Evolutionary conservation across 495 filamentous ascomycete species (phyloP).

Genomic region (Penicillium maclennaniae): DNA sequence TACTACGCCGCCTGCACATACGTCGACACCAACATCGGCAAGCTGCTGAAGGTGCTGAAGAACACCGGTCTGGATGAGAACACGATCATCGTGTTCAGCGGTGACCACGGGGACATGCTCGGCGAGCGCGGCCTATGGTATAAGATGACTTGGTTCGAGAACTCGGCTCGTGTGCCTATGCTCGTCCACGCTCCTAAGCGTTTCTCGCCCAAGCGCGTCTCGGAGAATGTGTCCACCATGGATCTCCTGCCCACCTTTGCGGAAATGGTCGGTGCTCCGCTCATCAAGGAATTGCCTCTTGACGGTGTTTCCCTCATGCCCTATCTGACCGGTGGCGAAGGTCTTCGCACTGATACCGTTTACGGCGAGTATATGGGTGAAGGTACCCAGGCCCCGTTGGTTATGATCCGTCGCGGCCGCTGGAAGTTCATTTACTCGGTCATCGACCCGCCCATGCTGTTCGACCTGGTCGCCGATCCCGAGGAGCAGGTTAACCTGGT

Average conservation of each 20-base stretch:
- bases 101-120: slow-evolving; percentile 91
- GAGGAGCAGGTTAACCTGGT: slow-evolving; percentile 70
- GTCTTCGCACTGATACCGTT: slow-evolving; percentile 62
- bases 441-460: slow-evolving; percentile 76
- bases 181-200: slow-evolving; percentile 66
- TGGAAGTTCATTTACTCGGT: slow-evolving; percentile 85
- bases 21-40: slow-evolving; percentile 82
- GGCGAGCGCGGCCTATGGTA: slow-evolving; percentile 89
- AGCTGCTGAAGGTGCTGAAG: slow-evolving; percentile 67
- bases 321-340: slow-evolving; percentile 58
- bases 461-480: slow-evolving; percentile 68
- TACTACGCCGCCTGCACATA: slow-evolving; percentile 89
- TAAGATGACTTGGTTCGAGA: slow-evolving; percentile 91
- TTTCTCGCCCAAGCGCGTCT: slow-evolving; percentile 65
- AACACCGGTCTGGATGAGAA: slow-evolving; percentile 71
- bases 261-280: slow-evolving; percentile 65
- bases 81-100: slow-evolving; percentile 82
- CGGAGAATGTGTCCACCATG: slow-evolving; percentile 76
- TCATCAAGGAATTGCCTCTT: slow-evolving; percentile 62
- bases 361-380: slow-evolving; percentile 89
- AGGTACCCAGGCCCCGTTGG: slow-evolving; percentile 77
- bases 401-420: slow-evolving; percentile 80
- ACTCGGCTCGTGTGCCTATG: slow-evolving; percentile 76
- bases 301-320: slow-evolving; percentile 73
- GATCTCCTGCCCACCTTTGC: slow-evolving; percentile 83